Evolutionary conservation across 2,329 filamentous ascomycete species (phyloP), one percentile per base, ranked within the genome.

Genomic region (Pseudonectria buxi): DNA sequence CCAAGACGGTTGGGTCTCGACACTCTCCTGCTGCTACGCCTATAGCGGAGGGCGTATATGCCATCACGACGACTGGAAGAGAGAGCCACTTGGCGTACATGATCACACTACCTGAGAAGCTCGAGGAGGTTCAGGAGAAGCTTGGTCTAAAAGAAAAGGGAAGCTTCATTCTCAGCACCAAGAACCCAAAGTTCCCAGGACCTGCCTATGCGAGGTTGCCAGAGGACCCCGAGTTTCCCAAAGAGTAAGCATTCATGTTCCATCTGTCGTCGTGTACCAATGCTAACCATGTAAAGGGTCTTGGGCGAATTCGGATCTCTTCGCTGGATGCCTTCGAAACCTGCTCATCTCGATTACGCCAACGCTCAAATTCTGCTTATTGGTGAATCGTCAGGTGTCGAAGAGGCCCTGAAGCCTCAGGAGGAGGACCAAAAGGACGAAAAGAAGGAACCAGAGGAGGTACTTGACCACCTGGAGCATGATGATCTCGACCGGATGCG

Each of bases 41-140:
- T 0, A 69, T 88, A n/a, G 88, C 80, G 0, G 87, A 94, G 57
- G 89, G 88, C 1, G 78, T 94, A 1, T 95, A 95, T 50, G 83
- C 82, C 0, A 79, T 95, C 34, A 86, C 82, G 0, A 77, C 74
- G 3, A 86, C 81, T 0, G 78, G 78, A 2, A 68, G 80, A 0
- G 76, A 83, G 31, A 85, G 79, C 2, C 87, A 94, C 49, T 67
- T 95, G 7, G 83, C 74, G 1, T 95, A 95, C 53, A 74, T 88
- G 39, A 64, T 88, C 31, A 94, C 86, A 0, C 71, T 90, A 18
- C 86, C 87, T 0, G 64, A 72, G 3, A 65, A 83, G 39, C 56
- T 85, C 2, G 81, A 80, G 1, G 75, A 86, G 32, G 71, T 92
- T 0, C 87, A 94, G 59, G 68, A 75, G 26, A 79, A 86, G 37